These are phyloP conservation scores for Penicillium sp. DNA, from an alignment of 2,329 filamentous ascomycete species.

Conservation along the genomic window DNA sequence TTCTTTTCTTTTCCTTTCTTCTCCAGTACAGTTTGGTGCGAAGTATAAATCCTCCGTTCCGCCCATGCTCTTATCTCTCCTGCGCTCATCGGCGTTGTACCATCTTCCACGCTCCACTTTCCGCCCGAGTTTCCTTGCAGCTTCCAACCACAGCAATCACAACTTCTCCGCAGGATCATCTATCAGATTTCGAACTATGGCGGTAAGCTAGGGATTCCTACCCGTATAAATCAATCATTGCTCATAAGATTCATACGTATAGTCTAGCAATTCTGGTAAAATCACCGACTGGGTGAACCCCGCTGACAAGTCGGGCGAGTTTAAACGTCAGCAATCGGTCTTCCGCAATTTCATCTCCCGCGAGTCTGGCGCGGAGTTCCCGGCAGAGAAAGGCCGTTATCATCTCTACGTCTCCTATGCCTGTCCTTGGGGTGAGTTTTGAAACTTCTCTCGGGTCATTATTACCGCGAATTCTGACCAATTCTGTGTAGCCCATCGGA, in stretches of 20 bases:
- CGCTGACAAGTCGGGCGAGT: constrained; percentile 81
- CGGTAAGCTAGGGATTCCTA: constrained; percentile 29
- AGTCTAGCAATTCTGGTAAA: constrained; percentile 44
- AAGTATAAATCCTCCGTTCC: constrained; percentile 13
- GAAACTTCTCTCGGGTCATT: neutral
- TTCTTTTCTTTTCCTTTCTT: constrained; percentile 9
- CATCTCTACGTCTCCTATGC: constrained; percentile 95
- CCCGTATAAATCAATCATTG: neutral
- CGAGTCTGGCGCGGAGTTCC: constrained; percentile 73
- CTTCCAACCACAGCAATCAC: constrained; percentile 22
- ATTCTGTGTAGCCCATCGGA: constrained; percentile 69
- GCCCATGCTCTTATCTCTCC: constrained; percentile 32
- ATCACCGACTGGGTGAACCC: constrained; percentile 86
- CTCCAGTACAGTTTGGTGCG: neutral
- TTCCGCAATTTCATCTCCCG: constrained; percentile 82
- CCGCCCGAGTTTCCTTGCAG: constrained; percentile 15
- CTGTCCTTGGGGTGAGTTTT: constrained; percentile 77
- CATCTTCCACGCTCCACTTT: constrained; percentile 22
- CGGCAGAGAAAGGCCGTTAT: constrained; percentile 85
- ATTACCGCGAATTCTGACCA: constrained; percentile 21
- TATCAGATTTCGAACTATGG: constrained; percentile 33
- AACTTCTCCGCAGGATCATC: constrained; percentile 25
- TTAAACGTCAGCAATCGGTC: constrained; percentile 82
- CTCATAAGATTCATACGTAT: neutral
- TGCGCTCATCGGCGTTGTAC: constrained; percentile 26